Base-by-base conservation (phyloP, 2,329 filamentous ascomycete species). In the Aspergillus sp. region DNA sequence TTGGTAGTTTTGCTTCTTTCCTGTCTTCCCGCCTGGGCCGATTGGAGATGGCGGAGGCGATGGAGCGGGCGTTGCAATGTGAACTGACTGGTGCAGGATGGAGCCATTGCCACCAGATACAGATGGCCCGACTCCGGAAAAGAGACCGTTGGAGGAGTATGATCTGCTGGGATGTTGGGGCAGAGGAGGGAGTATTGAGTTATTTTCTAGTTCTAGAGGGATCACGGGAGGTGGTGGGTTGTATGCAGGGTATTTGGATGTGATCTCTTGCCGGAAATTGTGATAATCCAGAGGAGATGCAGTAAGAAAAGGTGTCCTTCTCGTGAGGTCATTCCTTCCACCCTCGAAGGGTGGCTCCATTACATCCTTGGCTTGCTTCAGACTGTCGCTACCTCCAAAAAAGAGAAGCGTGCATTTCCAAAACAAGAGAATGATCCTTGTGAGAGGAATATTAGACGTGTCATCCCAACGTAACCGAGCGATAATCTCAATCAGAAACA, bases 1-100 rank as follows among this genome's bases (percentile, higher is more conserved):
- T 73, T 99, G 95, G 68, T 99, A 99, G 66, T 98, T 99, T 70
- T 99, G 95, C 72, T 99, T 99, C 81, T 99, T 99, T 1, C 90
- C 93, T 52, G 90, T 91, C 73, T 98, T 99, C 0, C 92, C 92
- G 25, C 92, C 85, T 3, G 85, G 84, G 1, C 85, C 93, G 35
- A 89, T 88, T 9, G 95, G 95, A 1, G 93, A 97, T 1, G 95
- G 95, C 0, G 95, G 95, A 23, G 95, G 95, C 0, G 95, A 99
- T 1, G 95, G 95, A 0, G 93, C 93, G 0, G 95, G 95, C 1
- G 95, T 99, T n/a, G 95, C 95, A 66, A 99, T 99, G 73, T 99
- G 95, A 6, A 99, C 93, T 6, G 95, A 91, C 69, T 98, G 93
- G 71, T 98, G 87, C 25, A 99, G 83, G 68, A 99, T 98, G 0